Evolutionary conservation across 306 rosid genomes (phyloP).

Genomic region (Benincasa hispida): DNA sequence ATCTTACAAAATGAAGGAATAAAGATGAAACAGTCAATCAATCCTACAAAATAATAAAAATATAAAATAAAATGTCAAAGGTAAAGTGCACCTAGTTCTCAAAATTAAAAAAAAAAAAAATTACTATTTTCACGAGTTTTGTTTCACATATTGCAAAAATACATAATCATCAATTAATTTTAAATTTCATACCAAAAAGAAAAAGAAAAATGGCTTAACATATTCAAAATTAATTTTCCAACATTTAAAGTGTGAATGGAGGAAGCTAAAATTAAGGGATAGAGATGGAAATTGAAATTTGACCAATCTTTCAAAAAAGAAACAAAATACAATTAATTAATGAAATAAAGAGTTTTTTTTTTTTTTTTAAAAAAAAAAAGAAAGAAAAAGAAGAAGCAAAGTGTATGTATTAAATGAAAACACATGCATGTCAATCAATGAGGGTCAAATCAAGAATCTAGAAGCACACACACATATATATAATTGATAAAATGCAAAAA

Average conservation of each 20-base stretch:
- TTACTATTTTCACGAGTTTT: neutral
- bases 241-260: neutral
- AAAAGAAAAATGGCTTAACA: neutral
- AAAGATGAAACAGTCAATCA: too few relatives aligned
- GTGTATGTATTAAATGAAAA: neutral
- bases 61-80: neutral
- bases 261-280: neutral
- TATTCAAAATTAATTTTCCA: neutral
- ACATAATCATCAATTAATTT: too few relatives aligned
- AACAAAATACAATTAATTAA: neutral
- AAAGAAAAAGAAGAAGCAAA: neutral
- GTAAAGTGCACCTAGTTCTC: too few relatives aligned
- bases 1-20: neutral
- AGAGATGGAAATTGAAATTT: neutral
- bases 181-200: neutral
- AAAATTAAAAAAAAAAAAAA: too few relatives aligned
- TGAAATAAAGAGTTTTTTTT: neutral
- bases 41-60: too few relatives aligned
- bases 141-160: neutral
- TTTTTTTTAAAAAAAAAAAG: neutral
- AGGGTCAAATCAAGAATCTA: neutral
- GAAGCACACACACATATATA: neutral
- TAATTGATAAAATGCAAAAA: neutral
- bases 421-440: neutral
- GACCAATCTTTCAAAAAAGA: neutral